Evolutionary conservation across 2,329 filamentous ascomycete species (phyloP).

Genomic region (Fusarium setosum): DNA sequence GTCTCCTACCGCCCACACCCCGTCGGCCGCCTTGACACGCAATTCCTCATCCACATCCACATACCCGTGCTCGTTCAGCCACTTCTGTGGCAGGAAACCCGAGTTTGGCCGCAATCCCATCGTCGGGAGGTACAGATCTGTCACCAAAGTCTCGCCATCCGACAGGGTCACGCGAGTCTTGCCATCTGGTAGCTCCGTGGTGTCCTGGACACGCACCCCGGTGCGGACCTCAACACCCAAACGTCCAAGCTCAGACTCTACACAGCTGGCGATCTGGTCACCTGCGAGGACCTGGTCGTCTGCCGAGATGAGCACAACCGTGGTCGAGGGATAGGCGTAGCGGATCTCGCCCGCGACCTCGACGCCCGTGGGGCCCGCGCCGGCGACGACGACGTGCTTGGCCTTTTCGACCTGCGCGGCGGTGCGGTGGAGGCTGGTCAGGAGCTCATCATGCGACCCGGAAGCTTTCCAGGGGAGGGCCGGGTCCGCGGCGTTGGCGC

Average conservation of each 20-base stretch:
- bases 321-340: constrained; percentile 61
- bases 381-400: constrained; percentile 65
- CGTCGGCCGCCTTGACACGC: constrained; percentile 56
- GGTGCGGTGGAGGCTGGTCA: constrained; percentile 53
- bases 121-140: constrained; percentile 68
- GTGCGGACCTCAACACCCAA: constrained; percentile 62
- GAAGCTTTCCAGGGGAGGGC: constrained; percentile 64
- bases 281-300: constrained; percentile 56
- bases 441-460: constrained; percentile 58
- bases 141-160: constrained; percentile 58
- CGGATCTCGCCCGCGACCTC: constrained; percentile 67
- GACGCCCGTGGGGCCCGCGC: constrained; percentile 66
- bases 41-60: constrained; percentile 63
- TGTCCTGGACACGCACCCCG: constrained; percentile 53
- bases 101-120: constrained; percentile 67
- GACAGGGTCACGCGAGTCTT: constrained; percentile 61
- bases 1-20: constrained; percentile 67
- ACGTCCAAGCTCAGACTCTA: constrained; percentile 61
- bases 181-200: constrained; percentile 51
- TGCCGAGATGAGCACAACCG: constrained; percentile 60
- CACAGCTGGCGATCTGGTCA: constrained; percentile 55
- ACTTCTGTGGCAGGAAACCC: constrained; percentile 58
- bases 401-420: constrained; percentile 57
- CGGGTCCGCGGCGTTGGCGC: constrained; percentile 55
- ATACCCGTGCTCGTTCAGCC: constrained; percentile 58